phyloP scores from a whole-genome alignment of 371 early-diverging fungal species.

The Rhizopus sp. region DNA sequence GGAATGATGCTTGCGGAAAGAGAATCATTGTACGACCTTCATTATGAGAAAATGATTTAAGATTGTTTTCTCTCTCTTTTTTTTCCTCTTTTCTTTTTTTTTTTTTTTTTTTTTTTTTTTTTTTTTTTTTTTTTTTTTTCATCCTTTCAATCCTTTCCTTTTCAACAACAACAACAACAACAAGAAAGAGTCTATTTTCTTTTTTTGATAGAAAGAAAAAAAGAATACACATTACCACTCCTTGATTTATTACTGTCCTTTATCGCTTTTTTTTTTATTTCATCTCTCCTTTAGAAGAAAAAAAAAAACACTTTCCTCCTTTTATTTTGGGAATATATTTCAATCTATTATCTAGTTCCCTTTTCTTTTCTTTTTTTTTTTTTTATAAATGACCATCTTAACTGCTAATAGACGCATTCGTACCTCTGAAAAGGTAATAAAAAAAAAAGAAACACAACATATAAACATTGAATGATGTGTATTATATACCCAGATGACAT shows the following conservation, averaged over 20 bases:
- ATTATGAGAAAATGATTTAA: no score
- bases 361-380: conserved; percentile 2
- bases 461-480: background rate
- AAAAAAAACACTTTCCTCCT: background rate
- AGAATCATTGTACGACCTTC: no score
- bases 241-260: conserved; percentile 1
- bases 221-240: background rate
- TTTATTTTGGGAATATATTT: background rate
- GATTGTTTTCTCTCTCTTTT: background rate
- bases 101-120: background rate
- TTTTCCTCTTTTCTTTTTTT: background rate
- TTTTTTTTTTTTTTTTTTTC: background rate
- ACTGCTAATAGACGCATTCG: conserved; percentile 16
- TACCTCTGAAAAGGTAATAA: conserved; percentile 24
- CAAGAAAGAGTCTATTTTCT: background rate
- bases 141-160: no score
- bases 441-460: background rate
- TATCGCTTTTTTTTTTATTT: background rate
- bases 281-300: background rate
- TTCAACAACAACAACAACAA: background rate
- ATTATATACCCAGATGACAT: conserved; percentile 22
- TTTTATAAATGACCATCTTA: conserved; percentile 20
- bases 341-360: background rate
- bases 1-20: no score
- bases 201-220: background rate